Evolutionary conservation across 2,329 filamentous ascomycete species (phyloP).

Genomic region (Akanthomyces uredinophilus): DNA sequence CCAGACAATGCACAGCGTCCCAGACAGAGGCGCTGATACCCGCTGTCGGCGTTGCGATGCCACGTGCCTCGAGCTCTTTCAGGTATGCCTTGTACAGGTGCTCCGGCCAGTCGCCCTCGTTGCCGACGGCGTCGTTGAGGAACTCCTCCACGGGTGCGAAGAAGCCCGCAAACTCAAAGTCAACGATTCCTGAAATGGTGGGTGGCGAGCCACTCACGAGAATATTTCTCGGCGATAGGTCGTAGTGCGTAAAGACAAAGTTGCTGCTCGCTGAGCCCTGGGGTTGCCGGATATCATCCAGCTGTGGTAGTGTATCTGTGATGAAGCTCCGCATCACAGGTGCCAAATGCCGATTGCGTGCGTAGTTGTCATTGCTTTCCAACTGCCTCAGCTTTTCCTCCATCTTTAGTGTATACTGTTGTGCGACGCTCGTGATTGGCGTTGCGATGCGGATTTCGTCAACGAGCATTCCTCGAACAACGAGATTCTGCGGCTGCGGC

Average conservation of each 20-base stretch:
- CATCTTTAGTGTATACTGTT: conserved; percentile 17
- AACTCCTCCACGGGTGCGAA: conserved; percentile 21
- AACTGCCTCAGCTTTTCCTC: conserved; percentile 14
- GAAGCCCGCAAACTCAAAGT: conserved; percentile 24
- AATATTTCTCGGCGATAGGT: conserved; percentile 22
- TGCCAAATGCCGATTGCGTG: conserved; percentile 5
- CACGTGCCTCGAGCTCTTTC: background rate
- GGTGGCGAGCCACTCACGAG: conserved; percentile 16
- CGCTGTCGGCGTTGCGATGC: conserved; percentile 2
- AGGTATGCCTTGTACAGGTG: conserved; percentile 1
- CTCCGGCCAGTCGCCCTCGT: conserved; percentile 12
- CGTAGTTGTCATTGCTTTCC: conserved; percentile 2
- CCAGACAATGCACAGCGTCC: conserved; percentile 4
- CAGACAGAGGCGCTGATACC: background rate
- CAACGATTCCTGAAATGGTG: conserved; percentile 20
- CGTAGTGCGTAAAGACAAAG: conserved; percentile 21
- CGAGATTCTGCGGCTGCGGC: background rate
- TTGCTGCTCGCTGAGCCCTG: background rate
- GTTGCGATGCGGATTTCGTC: conserved; percentile 14
- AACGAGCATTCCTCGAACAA: conserved; percentile 9
- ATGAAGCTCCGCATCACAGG: background rate
- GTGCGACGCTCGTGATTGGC: conserved; percentile 14
- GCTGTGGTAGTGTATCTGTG: conserved; percentile 12
- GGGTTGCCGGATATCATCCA: background rate
- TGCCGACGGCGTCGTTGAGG: conserved; percentile 13